Evolutionary conservation across 2,329 filamentous ascomycete species (phyloP).

Genomic region (Leptographium wingfieldii): DNA sequence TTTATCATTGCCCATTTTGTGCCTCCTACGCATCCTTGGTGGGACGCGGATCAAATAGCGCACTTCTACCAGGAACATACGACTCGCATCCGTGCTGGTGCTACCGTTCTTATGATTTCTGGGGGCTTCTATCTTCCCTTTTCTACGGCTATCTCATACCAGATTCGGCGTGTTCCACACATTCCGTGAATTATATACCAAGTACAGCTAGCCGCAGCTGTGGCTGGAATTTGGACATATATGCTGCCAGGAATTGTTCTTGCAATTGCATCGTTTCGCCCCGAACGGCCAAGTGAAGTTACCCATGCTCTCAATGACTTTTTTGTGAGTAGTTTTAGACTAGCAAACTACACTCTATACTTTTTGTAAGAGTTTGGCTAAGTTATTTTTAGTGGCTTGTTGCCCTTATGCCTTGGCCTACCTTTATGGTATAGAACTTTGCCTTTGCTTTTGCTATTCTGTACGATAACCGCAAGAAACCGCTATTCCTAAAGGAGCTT

Average conservation of each 20-base stretch:
- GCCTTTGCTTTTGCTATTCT: constrained; percentile 6
- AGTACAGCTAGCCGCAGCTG: constrained; percentile 3
- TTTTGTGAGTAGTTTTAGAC: not conserved
- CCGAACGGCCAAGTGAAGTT: constrained; percentile 1
- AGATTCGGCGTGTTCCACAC: constrained; percentile 4
- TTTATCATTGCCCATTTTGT: constrained; percentile 4
- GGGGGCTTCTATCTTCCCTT: constrained; percentile 7
- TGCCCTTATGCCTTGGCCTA: constrained; percentile 4
- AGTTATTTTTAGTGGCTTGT: constrained; percentile 1
- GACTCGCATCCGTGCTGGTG: constrained; percentile 3
- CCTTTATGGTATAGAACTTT: constrained; percentile 6
- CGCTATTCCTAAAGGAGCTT: constrained; percentile 4
- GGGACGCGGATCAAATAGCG: constrained; percentile 1
- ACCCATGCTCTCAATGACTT: constrained; percentile 3
- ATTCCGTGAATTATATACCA: constrained; percentile 6
- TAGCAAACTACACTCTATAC: not conserved
- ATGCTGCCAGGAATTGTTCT: constrained; percentile 6
- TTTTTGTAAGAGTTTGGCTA: not conserved
- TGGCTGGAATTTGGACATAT: constrained; percentile 3
- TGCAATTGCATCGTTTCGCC: constrained; percentile 3
- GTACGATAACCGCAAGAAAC: constrained; percentile 3
- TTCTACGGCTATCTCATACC: constrained; percentile 6
- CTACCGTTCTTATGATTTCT: constrained; percentile 4
- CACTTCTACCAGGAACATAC: constrained; percentile 1
- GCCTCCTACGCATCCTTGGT: constrained; percentile 1